Base-by-base conservation (phyloP, 768 basidiomycete species). In the Tulasnella calospora region DNA sequence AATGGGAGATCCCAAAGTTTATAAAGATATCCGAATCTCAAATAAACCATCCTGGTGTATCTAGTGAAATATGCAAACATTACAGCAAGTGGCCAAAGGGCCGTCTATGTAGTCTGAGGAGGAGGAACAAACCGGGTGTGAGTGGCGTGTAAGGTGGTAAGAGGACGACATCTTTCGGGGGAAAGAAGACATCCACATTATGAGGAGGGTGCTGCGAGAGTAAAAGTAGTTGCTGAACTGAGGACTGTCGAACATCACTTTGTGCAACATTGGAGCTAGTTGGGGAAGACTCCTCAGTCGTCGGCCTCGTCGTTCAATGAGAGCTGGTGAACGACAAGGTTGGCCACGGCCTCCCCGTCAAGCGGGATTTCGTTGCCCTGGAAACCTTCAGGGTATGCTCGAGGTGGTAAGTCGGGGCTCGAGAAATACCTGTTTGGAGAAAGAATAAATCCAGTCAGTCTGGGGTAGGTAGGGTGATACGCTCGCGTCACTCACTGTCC, bases 381-480 rank as follows among this genome's bases (percentile, higher is more conserved):
- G 86, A 98, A 98, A n/a, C 94, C 96, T 55, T 92, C 89, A 0
- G 94, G 94, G 81, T 96, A 95, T n/a, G 86, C 85, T 0, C 90
- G 88, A 4, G 85, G 85, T 2, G 95, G 95, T 6, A 90, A 82
- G 17, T 89, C 88, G 0, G 94, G 94, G 61, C 90, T 87, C 1
- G 93, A 92, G 82, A 96, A 95, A 51, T 86, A 88, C 72, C 93
- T 94, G 75, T 36, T 38, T 76, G 44, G 4, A 47, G 35, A 9
- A n/a, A 71, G 30, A 6, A n/a, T 19, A 19, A 21, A 7, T 27
- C 4, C 17, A 13, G 35, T 74, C 41, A 74, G 73, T n/a, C 6
- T 33, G 1, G 44, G 46, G 23, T n/a, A 7, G 23, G 23, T 12
- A 8, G 72, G 71, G 35, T 69, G 3, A 70, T 19, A 67, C n/a